Evolutionary conservation across 345 rosid genomes (phyloP), one percentile per base, ranked within the genome.

Genomic region (Eucalyptus victrix): DNA sequence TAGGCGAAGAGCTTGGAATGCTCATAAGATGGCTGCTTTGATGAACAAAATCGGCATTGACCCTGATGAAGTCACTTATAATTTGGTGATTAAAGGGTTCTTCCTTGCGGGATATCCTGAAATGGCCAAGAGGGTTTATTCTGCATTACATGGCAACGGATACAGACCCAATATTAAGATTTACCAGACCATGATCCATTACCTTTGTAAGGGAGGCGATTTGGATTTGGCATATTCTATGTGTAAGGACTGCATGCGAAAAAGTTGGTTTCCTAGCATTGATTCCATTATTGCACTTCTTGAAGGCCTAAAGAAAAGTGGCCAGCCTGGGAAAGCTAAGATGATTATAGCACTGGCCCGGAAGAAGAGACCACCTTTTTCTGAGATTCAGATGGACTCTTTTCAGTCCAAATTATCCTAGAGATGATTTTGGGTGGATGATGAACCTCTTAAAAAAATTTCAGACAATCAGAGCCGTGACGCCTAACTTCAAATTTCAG

Each of bases 121-220:
- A 76, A 96, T 97, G 99, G 99, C 98, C 54, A 94, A 92, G 89
- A 94, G 91, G 92, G 96, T 96, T 86, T 96, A 93, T 90, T 94
- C 95, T 90, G 93, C 97, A 7, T 87, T 96, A 90, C 95, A 91
- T 67, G 92, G 90, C 30, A 92, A 92, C 12, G 94, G 94, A 19
- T 91, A 89, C 90, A 93, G 89, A 89, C 96, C 96, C 15, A 97
- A 96, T 90, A 91, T 62, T 85, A 94, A 94, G 92, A 95, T 96
- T 86, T 95, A 96, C 91, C 96, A 97, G 93, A 96, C 98, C 40
- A 93, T 96, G 99, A 93, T 95, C 87, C 98, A 97, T 92, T 95
- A 96, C 92, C 92, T 97, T 49, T 95, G 97, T 88, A 94, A 92
- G 89, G 96, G 92, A 49, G 93, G 90, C 45, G 93, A 94, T 67